Evolutionary conservation across 805 yeast genomes (phyloP).

Genomic region (Candida insectalens): DNA sequence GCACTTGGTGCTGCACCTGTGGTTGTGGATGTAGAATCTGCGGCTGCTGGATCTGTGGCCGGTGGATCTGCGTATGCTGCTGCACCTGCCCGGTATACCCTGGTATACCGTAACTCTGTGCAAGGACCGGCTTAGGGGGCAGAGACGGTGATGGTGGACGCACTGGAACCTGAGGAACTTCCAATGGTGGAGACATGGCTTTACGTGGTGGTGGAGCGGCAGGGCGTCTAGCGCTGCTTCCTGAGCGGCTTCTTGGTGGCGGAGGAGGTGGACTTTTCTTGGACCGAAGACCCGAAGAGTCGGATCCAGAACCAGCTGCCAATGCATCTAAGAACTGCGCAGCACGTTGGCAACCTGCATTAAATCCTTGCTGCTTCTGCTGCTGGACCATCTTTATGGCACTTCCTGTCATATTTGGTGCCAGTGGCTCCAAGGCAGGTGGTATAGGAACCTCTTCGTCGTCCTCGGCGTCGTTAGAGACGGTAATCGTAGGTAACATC

Average conservation of each 20-base stretch:
- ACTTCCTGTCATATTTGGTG: conserved; percentile 44
- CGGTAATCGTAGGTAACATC: conserved; percentile 19
- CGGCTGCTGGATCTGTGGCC: conserved; percentile 6
- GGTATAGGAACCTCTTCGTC: conserved; percentile 8
- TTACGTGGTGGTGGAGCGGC: conserved; percentile 3
- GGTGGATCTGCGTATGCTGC: conserved; percentile 16
- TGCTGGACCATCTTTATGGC: conserved; percentile 17
- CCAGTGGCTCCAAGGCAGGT: conserved; percentile 40
- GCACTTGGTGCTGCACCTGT: conserved; percentile 9
- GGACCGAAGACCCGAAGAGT: no score
- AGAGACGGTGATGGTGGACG: conserved; percentile 12
- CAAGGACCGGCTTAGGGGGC: conserved; percentile 23
- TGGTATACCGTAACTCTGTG: no score
- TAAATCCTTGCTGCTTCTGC: conserved; percentile 3
- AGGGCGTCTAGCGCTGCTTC: background rate
- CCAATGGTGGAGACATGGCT: conserved; percentile 10
- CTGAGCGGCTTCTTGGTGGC: conserved; percentile 12
- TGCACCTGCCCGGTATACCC: no score
- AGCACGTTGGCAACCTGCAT: conserved; percentile 6
- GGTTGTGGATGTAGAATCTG: conserved; percentile 13
- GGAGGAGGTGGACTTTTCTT: conserved; percentile 26
- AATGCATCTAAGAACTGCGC: conserved; percentile 13
- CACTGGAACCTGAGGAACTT: conserved; percentile 2
- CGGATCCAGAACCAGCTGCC: no score
- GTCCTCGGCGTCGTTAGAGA: no score